Evolutionary conservation across 2,329 filamentous ascomycete species (phyloP), one percentile per base, ranked within the genome.

Genomic region (Ophiostoma tasmaniense): DNA sequence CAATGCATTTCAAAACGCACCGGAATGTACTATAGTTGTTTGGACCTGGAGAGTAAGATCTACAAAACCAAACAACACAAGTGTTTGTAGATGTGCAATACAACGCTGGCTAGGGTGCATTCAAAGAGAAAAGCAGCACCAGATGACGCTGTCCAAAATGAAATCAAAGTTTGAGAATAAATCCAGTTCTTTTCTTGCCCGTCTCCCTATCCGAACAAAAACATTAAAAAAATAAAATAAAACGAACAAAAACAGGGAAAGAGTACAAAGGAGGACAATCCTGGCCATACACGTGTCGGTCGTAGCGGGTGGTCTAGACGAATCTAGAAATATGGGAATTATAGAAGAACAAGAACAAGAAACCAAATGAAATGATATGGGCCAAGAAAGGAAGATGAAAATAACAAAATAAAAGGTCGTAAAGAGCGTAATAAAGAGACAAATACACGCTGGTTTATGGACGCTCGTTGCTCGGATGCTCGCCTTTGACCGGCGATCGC

Each of bases 271-370:
- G 30, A 50, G 42, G 42, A 65, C 35, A 61, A 37, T 45, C 17
- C 55, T 42, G 50, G 35, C 42, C n/a, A 35, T 62, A 68, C 20
- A 66, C 64, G 13, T 37, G 28, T 65, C 64, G 33, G 64, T 65
- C 64, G 45, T 66, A 59, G 20, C 14, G 22, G 61, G 13, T 55
- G 10, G 61, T 42, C 50, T 28, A 61, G 28, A 30, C 33, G 30
- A 20, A 13, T 45, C 61, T 64, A 61, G 55, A 59, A 13, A 65
- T 20, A 30, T 55, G 30, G 25, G 42, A 52, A 33, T 28, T 35
- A 50, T 59, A 20, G 8, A 6, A 33, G 3, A 33, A 33, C 33
- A 33, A 33, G 33, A 33, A 45, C 42, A 45, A 45, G 42, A 6
- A 45, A n/a, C 42, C 6, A 45, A 45, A 45, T 6, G 20, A 11